A percentile compares a stretch with the other conserved stretches of the same genome.
Conservation (phyloP, 2,329 filamentous ascomycete genomes). For the Diaporthe nobilis region DNA sequence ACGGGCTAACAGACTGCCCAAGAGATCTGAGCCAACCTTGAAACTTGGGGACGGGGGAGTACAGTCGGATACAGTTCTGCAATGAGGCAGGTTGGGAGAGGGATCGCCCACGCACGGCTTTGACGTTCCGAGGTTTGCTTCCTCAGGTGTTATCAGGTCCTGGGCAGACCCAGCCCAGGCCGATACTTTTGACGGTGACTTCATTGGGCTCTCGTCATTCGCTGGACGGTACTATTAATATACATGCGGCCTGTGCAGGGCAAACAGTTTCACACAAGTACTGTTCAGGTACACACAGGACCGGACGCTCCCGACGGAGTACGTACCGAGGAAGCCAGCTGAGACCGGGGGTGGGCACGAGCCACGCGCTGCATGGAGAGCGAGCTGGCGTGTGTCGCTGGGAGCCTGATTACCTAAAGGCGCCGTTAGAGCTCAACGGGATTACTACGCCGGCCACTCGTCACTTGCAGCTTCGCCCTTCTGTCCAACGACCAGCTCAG, state of each 20-base stretch:
- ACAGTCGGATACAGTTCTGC: slow-evolving; percentile 7
- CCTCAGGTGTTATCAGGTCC: not conserved
- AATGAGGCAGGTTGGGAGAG: slow-evolving; percentile 20
- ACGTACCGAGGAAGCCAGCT: slow-evolving; percentile 10
- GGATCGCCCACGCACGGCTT: slow-evolving; percentile 18
- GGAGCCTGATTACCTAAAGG: slow-evolving; percentile 43
- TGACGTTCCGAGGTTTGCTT: slow-evolving; percentile 20
- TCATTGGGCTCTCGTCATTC: slow-evolving; percentile 28
- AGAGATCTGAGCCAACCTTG: slow-evolving; percentile 22
- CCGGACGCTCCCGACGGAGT: not conserved
- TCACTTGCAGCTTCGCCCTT: slow-evolving; percentile 33
- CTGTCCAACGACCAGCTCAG: slow-evolving; percentile 6
- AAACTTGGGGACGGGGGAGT: not conserved
- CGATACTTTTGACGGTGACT: slow-evolving; percentile 25
- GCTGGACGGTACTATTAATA: not conserved
- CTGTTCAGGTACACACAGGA: not conserved
- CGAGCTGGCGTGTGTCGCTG: slow-evolving; percentile 38
- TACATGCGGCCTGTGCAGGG: not conserved
- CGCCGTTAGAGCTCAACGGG: not conserved
- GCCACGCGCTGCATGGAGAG: not conserved
- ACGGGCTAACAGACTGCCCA: not conserved
- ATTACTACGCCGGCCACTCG: slow-evolving; percentile 22
- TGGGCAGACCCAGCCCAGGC: not conserved
- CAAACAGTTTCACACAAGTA: not conserved
- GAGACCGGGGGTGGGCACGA: slow-evolving; percentile 12